These are phyloP conservation scores for Alternaria incomplexa DNA, from an alignment of 2,329 filamentous ascomycete genomes.

Conservation along the genomic window DNA sequence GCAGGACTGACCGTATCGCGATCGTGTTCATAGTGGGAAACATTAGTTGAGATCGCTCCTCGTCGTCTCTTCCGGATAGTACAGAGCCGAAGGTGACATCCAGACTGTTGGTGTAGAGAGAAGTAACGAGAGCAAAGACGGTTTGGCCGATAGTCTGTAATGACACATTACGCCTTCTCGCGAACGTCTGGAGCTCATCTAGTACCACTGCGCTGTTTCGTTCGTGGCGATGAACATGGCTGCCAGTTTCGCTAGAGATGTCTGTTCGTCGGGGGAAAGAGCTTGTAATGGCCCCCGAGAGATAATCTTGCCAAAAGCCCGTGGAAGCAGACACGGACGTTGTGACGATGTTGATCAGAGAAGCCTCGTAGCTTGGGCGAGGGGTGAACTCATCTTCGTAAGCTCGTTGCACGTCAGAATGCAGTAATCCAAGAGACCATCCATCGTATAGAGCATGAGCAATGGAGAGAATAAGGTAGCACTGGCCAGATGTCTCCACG, in stretches of 20 bases:
- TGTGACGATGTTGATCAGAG: constrained; percentile 62
- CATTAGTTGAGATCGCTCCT: constrained; percentile 69
- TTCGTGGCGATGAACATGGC: constrained; percentile 54
- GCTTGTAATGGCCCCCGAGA: constrained; percentile 60
- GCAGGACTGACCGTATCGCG: constrained; percentile 72
- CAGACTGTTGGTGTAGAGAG: constrained; percentile 66
- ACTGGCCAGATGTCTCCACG: constrained; percentile 39
- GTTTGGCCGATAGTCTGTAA: constrained; percentile 78
- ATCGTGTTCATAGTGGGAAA: constrained; percentile 96
- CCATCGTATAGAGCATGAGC: constrained; percentile 91
- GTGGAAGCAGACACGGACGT: constrained; percentile 56
- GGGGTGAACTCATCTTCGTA: constrained; percentile 59
- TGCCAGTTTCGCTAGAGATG: neutral
- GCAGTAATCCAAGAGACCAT: constrained; percentile 78
- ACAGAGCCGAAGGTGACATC: constrained; percentile 85
- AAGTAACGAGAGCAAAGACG: constrained; percentile 75
- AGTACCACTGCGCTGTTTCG: constrained; percentile 52
- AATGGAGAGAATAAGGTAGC: constrained; percentile 70
- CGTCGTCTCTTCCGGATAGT: constrained; percentile 81
- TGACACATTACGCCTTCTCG: constrained; percentile 70
- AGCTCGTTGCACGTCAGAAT: constrained; percentile 70
- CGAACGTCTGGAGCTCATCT: constrained; percentile 62
- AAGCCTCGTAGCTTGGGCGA: constrained; percentile 58
- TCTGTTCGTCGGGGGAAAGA: constrained; percentile 45
- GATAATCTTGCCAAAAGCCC: constrained; percentile 74